Conservation (phyloP, 1,284 basidiomycete genomes). For the Vanrija humicola region DNA sequence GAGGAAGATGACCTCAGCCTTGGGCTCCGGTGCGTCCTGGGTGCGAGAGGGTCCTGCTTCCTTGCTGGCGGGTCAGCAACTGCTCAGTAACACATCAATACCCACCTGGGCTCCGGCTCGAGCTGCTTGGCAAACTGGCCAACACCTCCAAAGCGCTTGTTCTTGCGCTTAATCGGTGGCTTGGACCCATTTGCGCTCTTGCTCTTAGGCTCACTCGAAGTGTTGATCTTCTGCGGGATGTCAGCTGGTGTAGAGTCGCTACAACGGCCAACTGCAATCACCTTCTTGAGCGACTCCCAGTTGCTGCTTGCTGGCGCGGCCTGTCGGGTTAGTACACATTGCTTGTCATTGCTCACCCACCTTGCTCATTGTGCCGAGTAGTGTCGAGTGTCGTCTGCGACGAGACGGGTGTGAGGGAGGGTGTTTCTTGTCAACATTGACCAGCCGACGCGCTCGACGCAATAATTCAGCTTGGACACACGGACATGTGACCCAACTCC, state of each 20-base stretch:
- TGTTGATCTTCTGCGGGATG: not conserved
- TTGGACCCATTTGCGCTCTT: not conserved
- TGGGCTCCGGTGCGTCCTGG: conserved; percentile 6
- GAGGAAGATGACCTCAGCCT: conserved; percentile 19
- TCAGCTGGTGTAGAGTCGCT: not conserved
- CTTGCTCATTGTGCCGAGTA: no score
- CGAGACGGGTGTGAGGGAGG: no score
- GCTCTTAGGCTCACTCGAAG: conserved; percentile 6
- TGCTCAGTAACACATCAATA: not conserved
- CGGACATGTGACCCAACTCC: no score
- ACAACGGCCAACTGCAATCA: not conserved
- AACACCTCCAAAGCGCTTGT: not conserved
- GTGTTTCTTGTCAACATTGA: no score
- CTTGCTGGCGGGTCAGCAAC: not conserved
- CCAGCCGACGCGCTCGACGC: no score
- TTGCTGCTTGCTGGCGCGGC: conserved; percentile 27
- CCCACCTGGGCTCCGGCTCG: not conserved
- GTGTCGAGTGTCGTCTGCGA: no score
- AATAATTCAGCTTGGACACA: no score
- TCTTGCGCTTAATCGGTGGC: not conserved
- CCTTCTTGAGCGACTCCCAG: conserved; percentile 37
- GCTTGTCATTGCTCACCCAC: no score
- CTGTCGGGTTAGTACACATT: no score
- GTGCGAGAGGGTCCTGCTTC: conserved; percentile 1
- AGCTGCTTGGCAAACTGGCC: conserved; percentile 2